Conservation (phyloP, 2,329 filamentous ascomycete genomes). For the Thelonectria olida region DNA sequence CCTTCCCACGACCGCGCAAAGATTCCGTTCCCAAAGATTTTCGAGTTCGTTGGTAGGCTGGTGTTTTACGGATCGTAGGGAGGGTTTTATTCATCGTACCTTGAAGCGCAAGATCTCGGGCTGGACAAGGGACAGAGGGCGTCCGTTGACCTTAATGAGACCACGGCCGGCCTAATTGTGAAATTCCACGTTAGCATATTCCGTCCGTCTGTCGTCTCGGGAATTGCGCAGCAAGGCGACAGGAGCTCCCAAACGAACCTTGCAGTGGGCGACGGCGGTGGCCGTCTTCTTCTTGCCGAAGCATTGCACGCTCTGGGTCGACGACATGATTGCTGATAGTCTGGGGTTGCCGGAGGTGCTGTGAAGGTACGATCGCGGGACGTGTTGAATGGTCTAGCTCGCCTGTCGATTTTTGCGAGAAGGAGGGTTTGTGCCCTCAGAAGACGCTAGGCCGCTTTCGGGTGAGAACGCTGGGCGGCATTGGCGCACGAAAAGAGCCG, state of each 20-base stretch:
- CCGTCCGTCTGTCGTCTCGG: constrained; percentile 9
- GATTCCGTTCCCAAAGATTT: constrained; percentile 11
- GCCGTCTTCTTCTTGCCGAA: constrained; percentile 99
- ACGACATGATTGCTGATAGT: constrained; percentile 72
- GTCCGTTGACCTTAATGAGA: constrained; percentile 98
- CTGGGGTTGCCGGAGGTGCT: constrained; percentile 37
- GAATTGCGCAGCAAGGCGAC: not conserved
- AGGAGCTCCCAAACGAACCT: constrained; percentile 64
- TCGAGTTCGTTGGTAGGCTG: constrained; percentile 19
- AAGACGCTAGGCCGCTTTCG: constrained; percentile 40
- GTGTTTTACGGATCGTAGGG: constrained; percentile 10
- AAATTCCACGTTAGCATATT: constrained; percentile 41
- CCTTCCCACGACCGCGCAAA: not conserved
- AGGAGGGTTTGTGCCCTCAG: constrained; percentile 47
- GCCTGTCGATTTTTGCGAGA: constrained; percentile 35
- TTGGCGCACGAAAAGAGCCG: constrained; percentile 2
- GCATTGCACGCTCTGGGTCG: constrained; percentile 88
- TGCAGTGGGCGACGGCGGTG: constrained; percentile 91
- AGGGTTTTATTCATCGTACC: constrained; percentile 59
- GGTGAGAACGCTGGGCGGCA: constrained; percentile 17
- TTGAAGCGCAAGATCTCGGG: constrained; percentile 98
- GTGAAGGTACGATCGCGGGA: constrained; percentile 34
- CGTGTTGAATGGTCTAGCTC: constrained; percentile 38
- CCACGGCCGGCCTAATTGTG: constrained; percentile 61
- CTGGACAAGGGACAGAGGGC: constrained; percentile 92